Evolutionary conservation across 2,329 filamentous ascomycete species (phyloP), one percentile per base, ranked within the genome.

Genomic region (Aspergillus intermedius): DNA sequence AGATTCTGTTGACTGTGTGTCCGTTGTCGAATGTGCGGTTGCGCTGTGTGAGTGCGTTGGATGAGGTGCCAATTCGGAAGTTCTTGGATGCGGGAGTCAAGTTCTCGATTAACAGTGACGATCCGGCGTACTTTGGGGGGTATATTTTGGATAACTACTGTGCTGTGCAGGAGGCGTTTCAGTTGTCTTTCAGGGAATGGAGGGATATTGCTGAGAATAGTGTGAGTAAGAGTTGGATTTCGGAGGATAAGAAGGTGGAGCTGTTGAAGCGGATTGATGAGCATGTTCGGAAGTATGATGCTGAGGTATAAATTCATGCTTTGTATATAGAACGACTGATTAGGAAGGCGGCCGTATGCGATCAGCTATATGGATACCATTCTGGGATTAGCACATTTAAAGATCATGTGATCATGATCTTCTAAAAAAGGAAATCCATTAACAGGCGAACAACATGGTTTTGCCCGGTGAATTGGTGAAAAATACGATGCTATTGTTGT

Each of bases 81-180:
- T 84, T 87, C 56, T 66, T 88, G 17, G 78, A 86, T 37, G 71
- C 71, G 5, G 81, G 82, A 0, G 80, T 88, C 35, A 75, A 71
- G 52, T 88, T 88, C 65, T 85, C 80, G 48, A 80, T 89, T 63
- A 88, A 88, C 66, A 85, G 81, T 55, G 85, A 88, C 60, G 84
- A 88, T 61, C 84, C 84, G 50, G 84, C 83, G 9, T 88, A 88
- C 61, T 90, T 91, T 69, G 84, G 85, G 3, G 83, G 81, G 0
- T 89, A 88, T 65, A 80, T 90, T 46, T 70, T 86, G 45, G 84
- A 87, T 58, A 89, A 89, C 56, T 90, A 86, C 68, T 84, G 81
- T 58, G 83, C 83, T 1, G 83, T 91, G 25, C 86, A 91, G 65
- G 82, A 88, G 39, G 81, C 83, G 0, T 88, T 88, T 64, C 62